Percentiles rank a stretch among this genome's conserved stretches.
Evolutionary conservation across 495 filamentous ascomycete genomes (phyloP).

Genomic region (Symbiotaphrina buchneri): DNA sequence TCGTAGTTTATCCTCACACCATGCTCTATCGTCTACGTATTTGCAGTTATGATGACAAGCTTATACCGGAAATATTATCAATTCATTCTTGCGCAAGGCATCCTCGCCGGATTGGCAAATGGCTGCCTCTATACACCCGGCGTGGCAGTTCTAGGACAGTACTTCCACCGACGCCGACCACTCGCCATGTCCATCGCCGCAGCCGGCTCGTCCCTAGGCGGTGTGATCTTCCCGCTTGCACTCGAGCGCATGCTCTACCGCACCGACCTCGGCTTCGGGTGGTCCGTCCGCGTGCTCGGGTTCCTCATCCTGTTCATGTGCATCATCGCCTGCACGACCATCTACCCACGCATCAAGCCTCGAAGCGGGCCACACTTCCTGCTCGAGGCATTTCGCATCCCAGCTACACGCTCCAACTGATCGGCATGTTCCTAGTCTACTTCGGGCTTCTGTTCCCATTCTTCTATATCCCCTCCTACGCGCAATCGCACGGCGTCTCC

Average conservation of each 20-base stretch:
- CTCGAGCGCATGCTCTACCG: slow-evolving; percentile 3
- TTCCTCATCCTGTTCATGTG: slow-evolving; percentile 47
- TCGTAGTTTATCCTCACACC: slow-evolving; percentile 11
- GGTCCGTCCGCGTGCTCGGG: slow-evolving; percentile 47
- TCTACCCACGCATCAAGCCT: too few relatives aligned
- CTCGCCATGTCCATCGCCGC: slow-evolving; percentile 30
- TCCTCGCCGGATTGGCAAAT: slow-evolving; percentile 28
- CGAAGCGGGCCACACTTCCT: too few relatives aligned
- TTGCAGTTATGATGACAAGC: slow-evolving; percentile 31
- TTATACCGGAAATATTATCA: slow-evolving; percentile 35
- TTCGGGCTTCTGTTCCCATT: slow-evolving; percentile 9
- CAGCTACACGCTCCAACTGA: slow-evolving; percentile 8
- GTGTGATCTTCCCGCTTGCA: slow-evolving; percentile 25
- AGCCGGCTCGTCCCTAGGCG: slow-evolving; percentile 32
- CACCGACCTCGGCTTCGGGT: slow-evolving; percentile 29
- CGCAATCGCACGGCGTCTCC: neutral
- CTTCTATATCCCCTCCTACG: slow-evolving; percentile 5
- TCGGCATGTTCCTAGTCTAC: slow-evolving; percentile 9
- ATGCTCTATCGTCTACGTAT: slow-evolving; percentile 14
- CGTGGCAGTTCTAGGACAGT: slow-evolving; percentile 26
- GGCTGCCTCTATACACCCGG: slow-evolving; percentile 25
- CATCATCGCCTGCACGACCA: too few relatives aligned
- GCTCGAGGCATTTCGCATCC: too few relatives aligned
- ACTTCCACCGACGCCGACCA: slow-evolving; percentile 28
- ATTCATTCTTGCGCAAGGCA: slow-evolving; percentile 35